These are phyloP conservation scores for Nemania bipapillata DNA, from an alignment of 2,329 filamentous ascomycete species.

Conservation along the genomic window DNA sequence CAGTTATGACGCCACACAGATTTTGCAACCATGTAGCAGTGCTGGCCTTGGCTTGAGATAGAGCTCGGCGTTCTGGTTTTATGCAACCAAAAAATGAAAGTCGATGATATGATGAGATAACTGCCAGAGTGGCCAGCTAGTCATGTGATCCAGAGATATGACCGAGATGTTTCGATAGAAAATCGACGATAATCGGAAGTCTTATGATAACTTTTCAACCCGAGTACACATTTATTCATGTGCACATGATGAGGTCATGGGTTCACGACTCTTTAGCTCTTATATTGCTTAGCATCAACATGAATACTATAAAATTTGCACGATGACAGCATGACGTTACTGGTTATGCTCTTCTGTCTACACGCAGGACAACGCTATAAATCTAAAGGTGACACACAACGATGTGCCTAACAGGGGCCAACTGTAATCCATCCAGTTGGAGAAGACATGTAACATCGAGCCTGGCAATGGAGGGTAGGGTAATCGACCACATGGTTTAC, in stretches of 20 bases:
- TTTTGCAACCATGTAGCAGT: slow-evolving; percentile 42
- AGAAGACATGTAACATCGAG: neutral
- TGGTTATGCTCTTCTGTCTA: neutral
- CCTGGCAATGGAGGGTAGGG: slow-evolving; percentile 7
- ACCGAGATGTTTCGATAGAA: slow-evolving; percentile 41
- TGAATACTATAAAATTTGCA: neutral
- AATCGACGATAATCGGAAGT: slow-evolving; percentile 31
- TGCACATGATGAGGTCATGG: neutral
- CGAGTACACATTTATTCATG: neutral
- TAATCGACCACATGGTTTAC: slow-evolving; percentile 14
- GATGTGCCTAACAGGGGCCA: neutral
- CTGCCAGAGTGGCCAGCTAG: slow-evolving; percentile 26
- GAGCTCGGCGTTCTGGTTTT: slow-evolving; percentile 47
- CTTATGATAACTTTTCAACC: neutral
- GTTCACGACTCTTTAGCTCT: neutral
- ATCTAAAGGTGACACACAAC: neutral
- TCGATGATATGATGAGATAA: slow-evolving; percentile 43
- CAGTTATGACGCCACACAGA: slow-evolving; percentile 47
- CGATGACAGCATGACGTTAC: neutral
- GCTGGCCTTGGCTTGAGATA: slow-evolving; percentile 45
- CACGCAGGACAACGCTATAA: neutral
- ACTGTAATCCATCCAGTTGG: neutral
- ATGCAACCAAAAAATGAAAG: slow-evolving; percentile 39
- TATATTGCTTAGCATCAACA: neutral
- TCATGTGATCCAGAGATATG: slow-evolving; percentile 24